phyloP scores from a whole-genome alignment of 2,329 filamentous ascomycete species.

The Lachnellula suecica region DNA sequence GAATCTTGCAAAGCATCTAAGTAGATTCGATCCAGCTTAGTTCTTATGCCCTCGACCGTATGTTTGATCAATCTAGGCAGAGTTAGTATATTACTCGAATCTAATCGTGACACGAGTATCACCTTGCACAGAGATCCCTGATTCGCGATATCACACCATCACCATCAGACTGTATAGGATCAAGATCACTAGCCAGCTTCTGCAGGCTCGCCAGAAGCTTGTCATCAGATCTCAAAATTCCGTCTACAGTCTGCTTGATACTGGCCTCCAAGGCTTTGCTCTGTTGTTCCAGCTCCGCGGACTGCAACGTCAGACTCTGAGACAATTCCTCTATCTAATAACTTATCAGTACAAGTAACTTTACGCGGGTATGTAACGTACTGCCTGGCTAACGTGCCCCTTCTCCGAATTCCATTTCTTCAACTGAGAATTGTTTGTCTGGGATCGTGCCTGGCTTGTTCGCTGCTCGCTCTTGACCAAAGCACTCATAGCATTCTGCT shows the following conservation, averaged over 20 bases:
- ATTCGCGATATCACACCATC: slow-evolving; percentile 54
- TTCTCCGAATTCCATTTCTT: slow-evolving; percentile 40
- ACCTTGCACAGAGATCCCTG: slow-evolving; percentile 57
- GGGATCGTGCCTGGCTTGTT: slow-evolving; percentile 33
- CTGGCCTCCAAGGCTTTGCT: slow-evolving; percentile 42
- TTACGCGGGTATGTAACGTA: slow-evolving; percentile 27
- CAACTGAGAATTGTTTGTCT: slow-evolving; percentile 36
- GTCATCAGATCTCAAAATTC: slow-evolving; percentile 60
- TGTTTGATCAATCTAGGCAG: slow-evolving; percentile 52
- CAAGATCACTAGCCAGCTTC: slow-evolving; percentile 62
- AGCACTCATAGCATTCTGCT: slow-evolving; percentile 59
- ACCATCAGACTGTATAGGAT: slow-evolving; percentile 51
- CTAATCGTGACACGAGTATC: slow-evolving; percentile 7
- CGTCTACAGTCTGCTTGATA: slow-evolving; percentile 49
- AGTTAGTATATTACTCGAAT: not conserved
- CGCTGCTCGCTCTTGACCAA: slow-evolving; percentile 46
- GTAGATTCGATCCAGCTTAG: slow-evolving; percentile 55
- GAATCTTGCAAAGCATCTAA: slow-evolving; percentile 42
- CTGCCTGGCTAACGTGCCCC: slow-evolving; percentile 42
- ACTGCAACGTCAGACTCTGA: slow-evolving; percentile 44
- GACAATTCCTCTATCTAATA: slow-evolving; percentile 49
- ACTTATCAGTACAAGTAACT: slow-evolving; percentile 5
- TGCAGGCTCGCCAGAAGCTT: slow-evolving; percentile 64
- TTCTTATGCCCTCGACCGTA: slow-evolving; percentile 54
- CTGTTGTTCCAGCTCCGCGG: slow-evolving; percentile 52